Evolutionary conservation across 139 green algal genomes (phyloP).

Genomic region (Dunaliella sp.): DNA sequence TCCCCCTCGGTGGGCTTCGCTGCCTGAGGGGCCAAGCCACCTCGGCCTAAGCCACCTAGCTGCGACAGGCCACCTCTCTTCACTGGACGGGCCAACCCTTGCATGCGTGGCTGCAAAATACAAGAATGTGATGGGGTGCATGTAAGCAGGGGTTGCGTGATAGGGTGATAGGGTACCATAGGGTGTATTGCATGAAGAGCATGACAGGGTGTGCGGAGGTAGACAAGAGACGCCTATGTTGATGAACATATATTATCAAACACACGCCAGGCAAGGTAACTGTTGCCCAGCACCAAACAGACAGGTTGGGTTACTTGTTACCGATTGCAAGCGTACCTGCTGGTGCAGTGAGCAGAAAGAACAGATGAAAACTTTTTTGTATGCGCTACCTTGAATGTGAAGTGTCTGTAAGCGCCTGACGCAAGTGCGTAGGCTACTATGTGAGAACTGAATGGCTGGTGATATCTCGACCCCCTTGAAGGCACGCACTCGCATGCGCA

Average conservation of each 20-base stretch:
- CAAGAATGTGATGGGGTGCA: background rate
- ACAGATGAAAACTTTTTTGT: too few relatives aligned
- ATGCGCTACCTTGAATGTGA: too few relatives aligned
- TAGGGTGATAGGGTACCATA: background rate
- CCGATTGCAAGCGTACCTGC: too few relatives aligned
- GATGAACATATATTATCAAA: background rate
- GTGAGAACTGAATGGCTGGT: too few relatives aligned
- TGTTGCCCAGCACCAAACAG: too few relatives aligned
- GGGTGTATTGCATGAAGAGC: background rate
- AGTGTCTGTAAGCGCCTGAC: too few relatives aligned
- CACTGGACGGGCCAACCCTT: constrained; percentile 4
- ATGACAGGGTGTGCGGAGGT: background rate
- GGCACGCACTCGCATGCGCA: too few relatives aligned
- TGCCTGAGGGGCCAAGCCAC: constrained; percentile 48
- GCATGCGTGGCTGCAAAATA: background rate
- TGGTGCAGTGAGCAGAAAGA: too few relatives aligned
- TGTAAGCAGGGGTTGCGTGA: background rate
- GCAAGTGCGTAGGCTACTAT: too few relatives aligned
- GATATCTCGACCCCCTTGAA: too few relatives aligned
- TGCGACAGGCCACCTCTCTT: constrained; percentile 6
- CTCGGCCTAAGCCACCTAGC: background rate
- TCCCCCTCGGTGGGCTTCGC: constrained; percentile 40
- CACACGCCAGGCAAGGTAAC: background rate
- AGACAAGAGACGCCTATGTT: background rate
- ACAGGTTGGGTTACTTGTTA: too few relatives aligned